phyloP scores from a whole-genome alignment of 306 rosid species.

The Trifolium fragiferum region DNA sequence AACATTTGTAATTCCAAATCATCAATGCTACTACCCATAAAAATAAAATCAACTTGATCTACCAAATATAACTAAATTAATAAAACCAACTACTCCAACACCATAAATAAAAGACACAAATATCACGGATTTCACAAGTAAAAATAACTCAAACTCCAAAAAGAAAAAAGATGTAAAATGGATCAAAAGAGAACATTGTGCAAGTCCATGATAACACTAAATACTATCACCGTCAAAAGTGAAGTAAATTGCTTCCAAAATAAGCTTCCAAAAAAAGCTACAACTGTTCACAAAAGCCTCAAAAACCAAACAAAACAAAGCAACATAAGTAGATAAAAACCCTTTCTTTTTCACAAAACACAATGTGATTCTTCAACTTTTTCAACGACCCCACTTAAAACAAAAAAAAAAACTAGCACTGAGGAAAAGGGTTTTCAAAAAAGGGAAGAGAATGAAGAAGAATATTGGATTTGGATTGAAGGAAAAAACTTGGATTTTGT shows the following conservation, averaged over 20 bases:
- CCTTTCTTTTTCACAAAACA: constrained; percentile 55
- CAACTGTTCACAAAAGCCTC: constrained; percentile 48
- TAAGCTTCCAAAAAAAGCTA: constrained; percentile 73
- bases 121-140: constrained; percentile 49
- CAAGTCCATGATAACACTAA: constrained; percentile 55
- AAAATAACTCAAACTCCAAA: constrained; percentile 34
- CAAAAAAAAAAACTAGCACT: constrained; percentile 28
- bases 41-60: constrained; percentile 47
- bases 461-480: constrained; percentile 49
- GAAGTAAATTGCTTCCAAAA: constrained; percentile 75
- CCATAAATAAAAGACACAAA: constrained; percentile 38
- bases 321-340: constrained; percentile 39
- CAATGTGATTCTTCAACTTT: constrained; percentile 49
- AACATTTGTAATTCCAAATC: constrained; percentile 45
- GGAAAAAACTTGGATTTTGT: constrained; percentile 42
- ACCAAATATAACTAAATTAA: constrained; percentile 45
- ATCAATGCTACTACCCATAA: constrained; percentile 61
- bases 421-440: constrained; percentile 44
- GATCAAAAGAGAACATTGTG: constrained; percentile 48
- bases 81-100: constrained; percentile 41
- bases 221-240: constrained; percentile 71
- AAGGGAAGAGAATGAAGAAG: constrained; percentile 18
- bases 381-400: constrained; percentile 43
- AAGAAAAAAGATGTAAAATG: constrained; percentile 18
- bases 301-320: constrained; percentile 40